Evolutionary conservation across 2,329 filamentous ascomycete genomes (phyloP).

Genomic region (Colletotrichum orbiculare): DNA sequence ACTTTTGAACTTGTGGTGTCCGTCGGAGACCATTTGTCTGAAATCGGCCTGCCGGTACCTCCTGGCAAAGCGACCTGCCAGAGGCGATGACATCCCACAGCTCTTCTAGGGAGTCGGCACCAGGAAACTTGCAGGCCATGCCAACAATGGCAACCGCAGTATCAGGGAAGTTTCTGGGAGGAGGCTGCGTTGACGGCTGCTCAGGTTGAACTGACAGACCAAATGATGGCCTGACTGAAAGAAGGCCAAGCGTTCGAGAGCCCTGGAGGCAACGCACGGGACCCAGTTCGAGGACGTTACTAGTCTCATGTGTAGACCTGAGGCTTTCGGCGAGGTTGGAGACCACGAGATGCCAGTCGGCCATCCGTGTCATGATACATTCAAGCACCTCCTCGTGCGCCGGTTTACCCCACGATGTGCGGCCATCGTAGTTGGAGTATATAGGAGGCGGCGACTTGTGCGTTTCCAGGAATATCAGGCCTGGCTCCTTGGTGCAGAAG

Average conservation of each 20-base stretch:
- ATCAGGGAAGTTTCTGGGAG: conserved; percentile 1
- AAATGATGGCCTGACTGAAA: background rate
- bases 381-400: conserved; percentile 2
- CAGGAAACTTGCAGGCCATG: conserved; percentile 8
- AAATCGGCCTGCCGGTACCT: background rate
- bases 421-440: background rate
- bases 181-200: background rate
- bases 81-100: conserved; percentile 2
- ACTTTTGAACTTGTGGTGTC: background rate
- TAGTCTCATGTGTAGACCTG: background rate
- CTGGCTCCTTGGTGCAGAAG: background rate
- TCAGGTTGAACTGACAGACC: background rate
- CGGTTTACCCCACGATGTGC: background rate
- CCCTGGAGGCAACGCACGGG: background rate
- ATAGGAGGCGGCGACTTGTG: background rate
- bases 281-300: background rate
- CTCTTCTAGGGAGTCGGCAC: conserved; percentile 1
- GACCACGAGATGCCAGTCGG: conserved; percentile 6
- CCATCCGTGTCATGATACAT: conserved; percentile 2
- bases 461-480: background rate
- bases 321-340: background rate
- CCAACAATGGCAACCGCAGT: conserved; percentile 4
- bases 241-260: background rate
- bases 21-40: background rate
- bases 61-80: conserved; percentile 3